Base-by-base conservation (phyloP, 2,329 filamentous ascomycete species). In the Trichoderma endophyticum region DNA sequence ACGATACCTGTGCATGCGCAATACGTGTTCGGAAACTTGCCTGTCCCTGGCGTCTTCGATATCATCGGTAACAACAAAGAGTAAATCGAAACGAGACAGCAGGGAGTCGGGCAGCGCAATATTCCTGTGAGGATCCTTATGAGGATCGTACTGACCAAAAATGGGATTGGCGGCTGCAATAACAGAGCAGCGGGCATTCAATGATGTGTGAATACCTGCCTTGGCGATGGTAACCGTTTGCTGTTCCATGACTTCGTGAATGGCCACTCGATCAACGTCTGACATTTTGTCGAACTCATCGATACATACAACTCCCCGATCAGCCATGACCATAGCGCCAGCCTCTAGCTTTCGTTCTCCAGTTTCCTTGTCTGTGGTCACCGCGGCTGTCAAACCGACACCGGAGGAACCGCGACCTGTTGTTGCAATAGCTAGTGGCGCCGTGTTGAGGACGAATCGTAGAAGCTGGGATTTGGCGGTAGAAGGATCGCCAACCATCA, bases 271-370 rank as follows among this genome's bases (percentile, higher is more conserved):
- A 82, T 99, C 96, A 72, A 98, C 92, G 80, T 99, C 96, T 71
- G 94, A 98, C 96, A 99, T 99, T 83, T 99, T 99, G 85, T 99
- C 96, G 77, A 99, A 99, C 79, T 99, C 96, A 80, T 99, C 96
- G 76, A 99, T 99, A 84, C 96, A 99, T 39, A 99, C 96, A 12
- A 99, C 95, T 76, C 96, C 96, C 74, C 96, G 92, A 81, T 99
- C 96, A 74, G 91, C 96, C 79, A 99, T 93, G 73, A 99, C 96
- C 96, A 99, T 99, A 75, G 96, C 96, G 88, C 96, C 96, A 18
- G 96, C 96, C 83, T 99, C 96, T 1, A 99, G 88, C 75, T 96
- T 90, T 75, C 96, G 90, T 81, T 99, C 96, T 72, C 96, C 96
- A 1, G 96, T 99, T 82, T 99, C 96, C 81, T 98, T 98, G 82